phyloP scores from a whole-genome alignment of 2,329 filamentous ascomycete genomes.

The Amesomyces nigricolor region DNA sequence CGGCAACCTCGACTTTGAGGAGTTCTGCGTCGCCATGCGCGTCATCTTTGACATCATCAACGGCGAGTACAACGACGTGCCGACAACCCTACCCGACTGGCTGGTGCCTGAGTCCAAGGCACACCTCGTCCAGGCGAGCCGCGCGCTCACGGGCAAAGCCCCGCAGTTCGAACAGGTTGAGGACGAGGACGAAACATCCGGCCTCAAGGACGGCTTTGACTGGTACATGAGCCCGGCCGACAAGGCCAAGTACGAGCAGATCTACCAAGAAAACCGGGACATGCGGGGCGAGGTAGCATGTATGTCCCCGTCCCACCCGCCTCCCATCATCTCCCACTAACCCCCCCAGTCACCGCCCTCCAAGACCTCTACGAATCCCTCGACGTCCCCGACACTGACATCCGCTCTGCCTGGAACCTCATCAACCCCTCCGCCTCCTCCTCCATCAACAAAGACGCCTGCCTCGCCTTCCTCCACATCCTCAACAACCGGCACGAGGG shows the following conservation, averaged over 20 bases:
- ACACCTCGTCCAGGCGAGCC: constrained; percentile 77
- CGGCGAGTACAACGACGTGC: constrained; percentile 89
- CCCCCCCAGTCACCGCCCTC: constrained; percentile 62
- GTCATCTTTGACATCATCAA: constrained; percentile 97
- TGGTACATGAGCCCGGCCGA: constrained; percentile 97
- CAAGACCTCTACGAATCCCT: constrained; percentile 79
- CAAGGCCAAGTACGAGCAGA: constrained; percentile 92
- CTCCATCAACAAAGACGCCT: constrained; percentile 90
- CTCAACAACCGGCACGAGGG: constrained; percentile 94
- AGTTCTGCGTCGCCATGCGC: constrained; percentile 98
- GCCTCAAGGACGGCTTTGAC: constrained; percentile 93
- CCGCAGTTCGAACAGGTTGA: constrained; percentile 80
- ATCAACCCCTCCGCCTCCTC: constrained; percentile 83
- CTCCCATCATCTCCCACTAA: background rate
- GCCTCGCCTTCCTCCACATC: constrained; percentile 91
- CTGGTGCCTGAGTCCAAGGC: constrained; percentile 93
- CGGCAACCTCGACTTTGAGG: constrained; percentile 96
- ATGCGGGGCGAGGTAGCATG: constrained; percentile 77
- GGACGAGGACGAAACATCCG: constrained; percentile 66
- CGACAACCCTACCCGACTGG: constrained; percentile 82
- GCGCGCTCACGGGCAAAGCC: constrained; percentile 72
- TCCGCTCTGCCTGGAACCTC: constrained; percentile 92
- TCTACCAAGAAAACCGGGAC: constrained; percentile 89
- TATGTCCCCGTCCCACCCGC: constrained; percentile 36
- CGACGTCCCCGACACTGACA: constrained; percentile 68